Evolutionary conservation across 2,329 filamentous ascomycete genomes (phyloP), one percentile per base, ranked within the genome.

Genomic region (Helicocarpus griseus): DNA sequence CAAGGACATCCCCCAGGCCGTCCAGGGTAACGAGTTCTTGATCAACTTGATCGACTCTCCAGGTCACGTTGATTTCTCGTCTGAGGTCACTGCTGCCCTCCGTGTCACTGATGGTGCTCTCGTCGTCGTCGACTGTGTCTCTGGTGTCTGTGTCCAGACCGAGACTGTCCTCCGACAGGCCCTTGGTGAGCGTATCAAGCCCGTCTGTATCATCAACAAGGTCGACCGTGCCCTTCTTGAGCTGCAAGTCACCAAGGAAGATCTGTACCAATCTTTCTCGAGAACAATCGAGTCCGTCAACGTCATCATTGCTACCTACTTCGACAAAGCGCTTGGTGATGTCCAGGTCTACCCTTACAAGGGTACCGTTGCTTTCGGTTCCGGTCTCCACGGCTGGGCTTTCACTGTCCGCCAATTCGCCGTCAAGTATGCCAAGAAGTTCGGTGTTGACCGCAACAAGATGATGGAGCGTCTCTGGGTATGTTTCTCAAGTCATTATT

Each of bases 381-480:
- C 93, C 75, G 93, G 91, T 86, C 90, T 97, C 60, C 93, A 98
- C 81, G 93, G 93, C 76, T 98, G 93, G 93, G 91, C 89, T 69
- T 98, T 98, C 85, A 98, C 93, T 68, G 78, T 97, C 79, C 88
- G 93, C 70, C 93, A 98, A 77, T 98, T 98, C 76, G 93, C 93
- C 65, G 75, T 82, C 71, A 84, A 86, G 68, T 98, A 98, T 75
- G 87, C 91, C 77, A 97, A 97, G 89, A 98, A 98, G 80, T 98
- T 98, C 69, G 93, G 93, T 86, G 93, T 98, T 66, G 91, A 98
- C 85, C 90, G 90, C 76, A 86, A 85, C 80, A 97, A 97, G 89
- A 96, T 98, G 93, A 95, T 97, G 87, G 89, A 96, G 81, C 89
- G 93, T 85, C 89, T 98, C 64, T 98, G 93, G 93, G 85, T 88